Evolutionary conservation across 2,329 filamentous ascomycete genomes (phyloP).

Genomic region (Conoideocrella luteorostrata): DNA sequence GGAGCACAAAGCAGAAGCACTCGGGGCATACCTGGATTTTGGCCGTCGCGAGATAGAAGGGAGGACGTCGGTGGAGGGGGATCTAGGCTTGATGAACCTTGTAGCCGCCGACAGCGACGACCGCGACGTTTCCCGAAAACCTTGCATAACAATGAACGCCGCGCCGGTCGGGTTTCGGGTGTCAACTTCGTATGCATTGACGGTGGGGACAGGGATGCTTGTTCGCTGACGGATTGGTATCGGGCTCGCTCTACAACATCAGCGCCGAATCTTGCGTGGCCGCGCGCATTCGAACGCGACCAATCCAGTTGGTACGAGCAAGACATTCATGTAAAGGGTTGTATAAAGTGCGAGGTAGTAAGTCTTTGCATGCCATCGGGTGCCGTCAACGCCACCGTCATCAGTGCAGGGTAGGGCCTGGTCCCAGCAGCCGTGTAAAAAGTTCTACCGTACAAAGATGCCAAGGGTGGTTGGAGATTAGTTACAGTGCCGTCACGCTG

Average conservation of each 20-base stretch:
- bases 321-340: too few relatives aligned
- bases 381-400: too few relatives aligned
- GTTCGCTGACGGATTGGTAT: background rate
- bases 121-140: slow-evolving; percentile 20
- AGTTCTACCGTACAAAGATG: too few relatives aligned
- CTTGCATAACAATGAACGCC: slow-evolving; percentile 25
- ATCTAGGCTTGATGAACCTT: slow-evolving; percentile 15
- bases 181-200: slow-evolving; percentile 19
- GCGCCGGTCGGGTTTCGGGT: slow-evolving; percentile 17
- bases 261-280: background rate
- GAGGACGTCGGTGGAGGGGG: slow-evolving; percentile 5
- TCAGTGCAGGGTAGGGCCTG: too few relatives aligned
- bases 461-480: too few relatives aligned
- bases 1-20: background rate
- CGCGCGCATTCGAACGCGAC: background rate
- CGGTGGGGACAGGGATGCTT: slow-evolving; percentile 16
- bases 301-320: too few relatives aligned
- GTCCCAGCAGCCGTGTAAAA: too few relatives aligned
- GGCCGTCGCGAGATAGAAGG: slow-evolving; percentile 8
- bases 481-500: too few relatives aligned
- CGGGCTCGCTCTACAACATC: background rate
- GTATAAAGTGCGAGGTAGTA: too few relatives aligned
- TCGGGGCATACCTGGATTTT: background rate
- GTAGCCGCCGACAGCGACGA: slow-evolving; percentile 17
- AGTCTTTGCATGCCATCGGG: too few relatives aligned